phyloP scores from a whole-genome alignment of 352 stramenopile species.

The Phytopythium boreale region DNA sequence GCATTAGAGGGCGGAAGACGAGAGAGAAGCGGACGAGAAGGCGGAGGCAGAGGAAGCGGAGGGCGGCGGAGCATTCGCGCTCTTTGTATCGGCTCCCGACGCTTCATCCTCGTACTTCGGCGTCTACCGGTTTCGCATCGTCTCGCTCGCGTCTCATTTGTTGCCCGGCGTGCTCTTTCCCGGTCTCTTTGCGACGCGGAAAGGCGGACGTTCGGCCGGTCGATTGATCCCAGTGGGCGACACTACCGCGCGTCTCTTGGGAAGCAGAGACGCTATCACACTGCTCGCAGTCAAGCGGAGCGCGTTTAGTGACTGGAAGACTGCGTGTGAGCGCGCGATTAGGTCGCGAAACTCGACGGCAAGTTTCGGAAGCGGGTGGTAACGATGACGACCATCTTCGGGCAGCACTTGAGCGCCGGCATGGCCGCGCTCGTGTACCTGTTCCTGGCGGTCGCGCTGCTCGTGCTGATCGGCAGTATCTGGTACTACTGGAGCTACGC shows the following conservation, averaged over 20 bases:
- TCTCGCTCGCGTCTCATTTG: neutral
- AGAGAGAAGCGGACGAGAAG: neutral
- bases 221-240: neutral
- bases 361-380: neutral
- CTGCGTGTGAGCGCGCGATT: neutral
- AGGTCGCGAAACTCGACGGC: neutral
- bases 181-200: neutral
- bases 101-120: neutral
- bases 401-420: constrained; percentile 62
- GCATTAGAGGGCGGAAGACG: neutral
- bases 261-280: neutral
- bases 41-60: neutral
- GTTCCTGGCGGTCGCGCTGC: constrained; percentile 65
- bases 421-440: constrained; percentile 75
- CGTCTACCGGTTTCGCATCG: neutral
- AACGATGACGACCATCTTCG: constrained; percentile 79
- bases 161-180: neutral
- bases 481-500: constrained; percentile 90
- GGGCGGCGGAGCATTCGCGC: neutral
- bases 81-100: neutral
- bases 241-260: neutral
- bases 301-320: neutral
- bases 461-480: constrained; percentile 69
- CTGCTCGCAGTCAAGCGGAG: neutral
- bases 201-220: neutral